These are phyloP conservation scores for Cicer arietinum DNA, from an alignment of 306 rosid genomes.

Conservation along the genomic window DNA sequence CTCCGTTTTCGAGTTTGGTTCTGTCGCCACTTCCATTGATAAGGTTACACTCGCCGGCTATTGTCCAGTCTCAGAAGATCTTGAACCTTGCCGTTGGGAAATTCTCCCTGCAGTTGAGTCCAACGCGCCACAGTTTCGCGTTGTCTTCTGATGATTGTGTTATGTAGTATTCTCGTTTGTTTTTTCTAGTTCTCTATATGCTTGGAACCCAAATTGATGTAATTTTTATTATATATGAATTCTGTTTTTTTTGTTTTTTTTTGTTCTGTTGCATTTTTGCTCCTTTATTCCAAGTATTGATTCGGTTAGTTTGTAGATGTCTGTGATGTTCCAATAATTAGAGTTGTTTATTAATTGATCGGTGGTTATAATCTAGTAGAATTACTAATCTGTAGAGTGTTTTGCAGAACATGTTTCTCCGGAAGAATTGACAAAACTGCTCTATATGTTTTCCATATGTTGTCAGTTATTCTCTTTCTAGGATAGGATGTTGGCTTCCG, in stretches of 20 bases:
- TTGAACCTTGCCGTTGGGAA: slow-evolving; percentile 99
- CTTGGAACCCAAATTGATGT: slow-evolving; percentile 3
- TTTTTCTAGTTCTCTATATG: neutral
- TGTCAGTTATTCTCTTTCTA: neutral
- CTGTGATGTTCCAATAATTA: neutral
- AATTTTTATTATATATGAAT: too few species aligned
- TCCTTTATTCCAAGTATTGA: too few species aligned
- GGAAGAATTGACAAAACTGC: neutral
- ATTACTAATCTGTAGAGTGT: neutral
- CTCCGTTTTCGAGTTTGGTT: slow-evolving; percentile 86
- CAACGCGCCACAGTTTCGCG: slow-evolving; percentile 92
- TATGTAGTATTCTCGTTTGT: neutral
- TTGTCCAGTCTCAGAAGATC: slow-evolving; percentile 95
- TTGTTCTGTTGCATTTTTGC: neutral
- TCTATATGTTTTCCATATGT: neutral
- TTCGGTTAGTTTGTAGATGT: neutral
- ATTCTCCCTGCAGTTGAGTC: slow-evolving; percentile 73
- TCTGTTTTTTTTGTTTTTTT: too few species aligned
- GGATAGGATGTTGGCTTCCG: neutral
- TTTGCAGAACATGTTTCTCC: neutral
- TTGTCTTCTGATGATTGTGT: slow-evolving; percentile 58
- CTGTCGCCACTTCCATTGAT: slow-evolving; percentile 72
- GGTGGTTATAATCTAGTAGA: neutral
- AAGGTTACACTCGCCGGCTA: slow-evolving; percentile 87
- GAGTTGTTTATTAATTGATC: too few species aligned